phyloP scores from a whole-genome alignment of 208 protist genomes.

The Leishmania braziliensis region DNA sequence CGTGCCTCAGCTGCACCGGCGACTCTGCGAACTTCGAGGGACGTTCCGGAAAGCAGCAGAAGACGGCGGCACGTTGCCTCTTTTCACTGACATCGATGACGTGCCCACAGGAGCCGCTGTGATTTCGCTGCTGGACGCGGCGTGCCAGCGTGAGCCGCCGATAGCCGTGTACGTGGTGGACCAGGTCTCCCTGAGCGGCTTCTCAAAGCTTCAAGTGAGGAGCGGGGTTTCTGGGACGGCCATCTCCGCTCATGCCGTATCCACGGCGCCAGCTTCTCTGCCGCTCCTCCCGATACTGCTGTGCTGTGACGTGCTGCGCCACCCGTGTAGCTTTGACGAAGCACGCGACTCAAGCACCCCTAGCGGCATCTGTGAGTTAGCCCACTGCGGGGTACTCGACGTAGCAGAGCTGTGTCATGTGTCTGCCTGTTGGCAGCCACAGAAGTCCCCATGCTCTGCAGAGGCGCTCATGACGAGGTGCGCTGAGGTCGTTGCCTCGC shows the following conservation, averaged over 20 bases:
- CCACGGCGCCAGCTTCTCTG: background rate
- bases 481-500: background rate
- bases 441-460: background rate
- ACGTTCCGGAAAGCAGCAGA: background rate
- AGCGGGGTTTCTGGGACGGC: background rate
- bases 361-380: background rate
- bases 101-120: background rate
- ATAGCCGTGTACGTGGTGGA: conserved; percentile 38
- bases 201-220: conserved; percentile 17
- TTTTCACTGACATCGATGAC: background rate
- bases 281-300: conserved; percentile 21
- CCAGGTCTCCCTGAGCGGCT: conserved; percentile 22
- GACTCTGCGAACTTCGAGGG: conserved; percentile 10
- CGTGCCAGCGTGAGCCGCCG: conserved; percentile 14
- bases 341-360: background rate
- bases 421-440: background rate
- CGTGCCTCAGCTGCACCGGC: conserved; percentile 10
- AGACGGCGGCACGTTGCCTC: background rate
- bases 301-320: conserved; percentile 31
- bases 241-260: background rate
- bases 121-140: background rate
- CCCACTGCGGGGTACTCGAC: conserved; percentile 23
- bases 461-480: conserved; percentile 18
- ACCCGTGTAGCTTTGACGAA: background rate
- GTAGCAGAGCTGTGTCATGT: conserved; percentile 8